Conservation (phyloP, 352 stramenopile genomes). For the Pythium apleroticum region DNA sequence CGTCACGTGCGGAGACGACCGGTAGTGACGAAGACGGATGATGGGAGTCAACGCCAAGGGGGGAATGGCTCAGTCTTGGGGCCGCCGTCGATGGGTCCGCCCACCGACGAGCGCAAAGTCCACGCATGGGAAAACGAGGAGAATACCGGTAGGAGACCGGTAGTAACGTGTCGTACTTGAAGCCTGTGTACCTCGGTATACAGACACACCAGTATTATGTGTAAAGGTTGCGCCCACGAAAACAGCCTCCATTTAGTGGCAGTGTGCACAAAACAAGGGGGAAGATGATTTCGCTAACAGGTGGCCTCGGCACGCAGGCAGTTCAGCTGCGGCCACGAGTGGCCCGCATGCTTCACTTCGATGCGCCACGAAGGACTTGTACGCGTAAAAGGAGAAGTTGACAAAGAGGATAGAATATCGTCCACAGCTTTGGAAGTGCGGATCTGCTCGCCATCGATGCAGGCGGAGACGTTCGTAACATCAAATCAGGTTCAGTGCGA, state of each 20-base stretch:
- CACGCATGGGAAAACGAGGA: slow-evolving; percentile 26
- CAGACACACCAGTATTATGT: not conserved
- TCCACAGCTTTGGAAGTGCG: no score
- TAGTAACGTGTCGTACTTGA: slow-evolving; percentile 15
- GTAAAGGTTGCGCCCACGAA: not conserved
- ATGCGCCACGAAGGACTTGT: not conserved
- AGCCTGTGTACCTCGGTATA: slow-evolving; percentile 10
- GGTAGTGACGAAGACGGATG: slow-evolving; percentile 9
- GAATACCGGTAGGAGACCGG: slow-evolving; percentile 26
- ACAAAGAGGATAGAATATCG: not conserved
- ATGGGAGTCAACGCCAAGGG: slow-evolving; percentile 5
- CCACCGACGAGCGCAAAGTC: slow-evolving; percentile 3
- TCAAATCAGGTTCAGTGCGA: not conserved
- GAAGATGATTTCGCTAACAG: slow-evolving; percentile 12
- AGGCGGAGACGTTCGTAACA: no score
- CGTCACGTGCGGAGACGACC: not conserved
- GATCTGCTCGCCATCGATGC: no score
- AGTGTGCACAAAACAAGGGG: not conserved
- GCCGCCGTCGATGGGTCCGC: not conserved
- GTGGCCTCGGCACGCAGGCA: slow-evolving; percentile 14
- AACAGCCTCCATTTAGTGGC: slow-evolving; percentile 6
- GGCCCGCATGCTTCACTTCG: slow-evolving; percentile 8
- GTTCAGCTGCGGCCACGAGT: slow-evolving; percentile 25
- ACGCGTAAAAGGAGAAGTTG: not conserved
- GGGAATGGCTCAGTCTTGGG: slow-evolving; percentile 1